Conservation (phyloP, 139 green algal species). For the Picochlorum sp. region DNA sequence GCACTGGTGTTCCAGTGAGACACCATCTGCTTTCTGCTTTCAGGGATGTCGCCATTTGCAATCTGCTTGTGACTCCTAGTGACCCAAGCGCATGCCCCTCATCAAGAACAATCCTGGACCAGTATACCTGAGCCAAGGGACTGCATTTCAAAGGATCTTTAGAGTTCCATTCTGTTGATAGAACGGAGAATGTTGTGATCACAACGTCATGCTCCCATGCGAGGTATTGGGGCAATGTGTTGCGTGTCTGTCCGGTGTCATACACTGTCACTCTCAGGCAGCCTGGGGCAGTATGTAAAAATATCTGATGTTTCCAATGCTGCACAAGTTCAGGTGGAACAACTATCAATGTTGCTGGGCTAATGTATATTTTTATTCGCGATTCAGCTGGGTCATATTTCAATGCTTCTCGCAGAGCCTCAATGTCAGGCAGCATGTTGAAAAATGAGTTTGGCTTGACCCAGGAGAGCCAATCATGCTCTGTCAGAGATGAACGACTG, state of each 20-base stretch:
- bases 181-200: slow-evolving; percentile 56
- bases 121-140: slow-evolving; percentile 58
- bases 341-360: slow-evolving; percentile 82
- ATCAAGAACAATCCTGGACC: slow-evolving; percentile 84
- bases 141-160: not conserved
- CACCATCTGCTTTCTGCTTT: slow-evolving; percentile 77
- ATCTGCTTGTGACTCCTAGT: slow-evolving; percentile 73
- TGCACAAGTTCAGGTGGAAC: slow-evolving; percentile 72
- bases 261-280: slow-evolving; percentile 1
- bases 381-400: slow-evolving; percentile 7
- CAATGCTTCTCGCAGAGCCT: slow-evolving; percentile 36
- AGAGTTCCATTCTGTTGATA: slow-evolving; percentile 49
- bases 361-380: slow-evolving; percentile 58
- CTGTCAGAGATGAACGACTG: not conserved
- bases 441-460: not conserved
- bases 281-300: slow-evolving; percentile 31
- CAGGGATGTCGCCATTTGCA: slow-evolving; percentile 64
- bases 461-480: slow-evolving; percentile 13
- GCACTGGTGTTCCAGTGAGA: slow-evolving; percentile 80
- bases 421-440: slow-evolving; percentile 34
- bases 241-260: not conserved
- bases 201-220: slow-evolving; percentile 75
- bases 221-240: slow-evolving; percentile 38
- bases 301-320: slow-evolving; percentile 80
- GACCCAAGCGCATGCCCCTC: slow-evolving; percentile 85